Evolutionary conservation across 805 yeast genomes (phyloP).

Genomic region (Monosporozyma unispora): DNA sequence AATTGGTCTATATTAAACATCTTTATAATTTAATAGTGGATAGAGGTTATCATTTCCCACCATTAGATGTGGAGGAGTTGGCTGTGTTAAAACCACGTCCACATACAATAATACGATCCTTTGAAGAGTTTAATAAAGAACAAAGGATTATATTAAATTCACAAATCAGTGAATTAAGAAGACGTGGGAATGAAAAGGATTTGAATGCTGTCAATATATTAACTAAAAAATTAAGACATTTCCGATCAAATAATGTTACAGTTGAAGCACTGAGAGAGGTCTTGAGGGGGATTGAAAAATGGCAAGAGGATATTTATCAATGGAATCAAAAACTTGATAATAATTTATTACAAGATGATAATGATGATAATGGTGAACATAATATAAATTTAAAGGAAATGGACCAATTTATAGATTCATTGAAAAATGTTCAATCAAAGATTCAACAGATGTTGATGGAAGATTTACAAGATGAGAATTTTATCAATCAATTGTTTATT

Average conservation of each 20-base stretch:
- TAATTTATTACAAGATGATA: not conserved
- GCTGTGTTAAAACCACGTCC: conserved; percentile 83
- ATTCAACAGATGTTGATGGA: conserved; percentile 76
- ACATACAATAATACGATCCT: conserved; percentile 43
- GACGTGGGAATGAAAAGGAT: conserved; percentile 91
- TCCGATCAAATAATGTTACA: not conserved
- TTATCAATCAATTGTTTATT: conserved; percentile 51
- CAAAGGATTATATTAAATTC: conserved; percentile 87
- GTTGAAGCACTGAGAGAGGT: not conserved
- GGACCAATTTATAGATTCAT: conserved; percentile 7
- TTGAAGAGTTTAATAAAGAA: conserved; percentile 81
- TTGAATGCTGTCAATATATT: conserved; percentile 87
- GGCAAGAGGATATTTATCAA: not conserved
- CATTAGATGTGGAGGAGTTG: conserved; percentile 75
- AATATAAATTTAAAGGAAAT: conserved; percentile 37
- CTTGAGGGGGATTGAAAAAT: not conserved
- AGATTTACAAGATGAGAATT: conserved; percentile 47
- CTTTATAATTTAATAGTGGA: conserved; percentile 83
- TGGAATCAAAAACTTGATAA: not conserved
- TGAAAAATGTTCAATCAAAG: conserved; percentile 77
- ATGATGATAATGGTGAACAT: not conserved
- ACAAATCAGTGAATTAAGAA: conserved; percentile 84
- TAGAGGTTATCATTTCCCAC: conserved; percentile 90
- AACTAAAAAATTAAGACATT: conserved; percentile 59
- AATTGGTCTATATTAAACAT: conserved; percentile 81